Conservation (phyloP, 1,284 basidiomycete genomes). For the Xerocomus nothofagi region DNA sequence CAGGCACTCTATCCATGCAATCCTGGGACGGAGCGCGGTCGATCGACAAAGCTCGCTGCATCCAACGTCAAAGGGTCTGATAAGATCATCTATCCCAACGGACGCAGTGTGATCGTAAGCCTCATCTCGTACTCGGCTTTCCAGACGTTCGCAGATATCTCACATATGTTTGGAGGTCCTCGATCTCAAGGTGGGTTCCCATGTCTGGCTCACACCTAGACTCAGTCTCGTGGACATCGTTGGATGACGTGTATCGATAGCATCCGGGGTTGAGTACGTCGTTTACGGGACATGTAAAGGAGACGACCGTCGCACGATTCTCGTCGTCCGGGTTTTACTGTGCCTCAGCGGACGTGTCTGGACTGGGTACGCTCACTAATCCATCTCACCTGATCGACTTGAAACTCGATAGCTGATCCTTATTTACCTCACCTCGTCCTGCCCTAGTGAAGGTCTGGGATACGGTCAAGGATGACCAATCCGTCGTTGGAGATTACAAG, state of each 20-base stretch:
- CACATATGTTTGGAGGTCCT: slow-evolving; percentile 46
- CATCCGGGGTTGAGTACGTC: slow-evolving; percentile 56
- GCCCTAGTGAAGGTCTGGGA: slow-evolving; percentile 88
- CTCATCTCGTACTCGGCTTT: not conserved
- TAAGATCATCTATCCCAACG: slow-evolving; percentile 86
- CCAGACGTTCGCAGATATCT: not conserved
- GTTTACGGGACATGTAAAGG: slow-evolving; percentile 82
- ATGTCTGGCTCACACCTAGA: not conserved
- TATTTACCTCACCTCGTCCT: not conserved
- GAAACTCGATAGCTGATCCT: not conserved
- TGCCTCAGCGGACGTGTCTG: slow-evolving; percentile 82
- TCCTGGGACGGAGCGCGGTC: slow-evolving; percentile 72
- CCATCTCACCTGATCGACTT: not conserved
- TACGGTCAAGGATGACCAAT: slow-evolving; percentile 83
- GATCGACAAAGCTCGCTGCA: slow-evolving; percentile 80
- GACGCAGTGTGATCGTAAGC: slow-evolving; percentile 82
- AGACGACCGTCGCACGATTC: slow-evolving; percentile 86
- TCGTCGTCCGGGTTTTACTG: slow-evolving; percentile 96
- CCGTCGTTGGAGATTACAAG: slow-evolving; percentile 83
- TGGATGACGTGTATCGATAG: slow-evolving; percentile 27
- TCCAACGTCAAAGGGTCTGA: slow-evolving; percentile 56
- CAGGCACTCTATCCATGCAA: slow-evolving; percentile 67
- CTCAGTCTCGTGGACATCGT: not conserved
- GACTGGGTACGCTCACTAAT: slow-evolving; percentile 58
- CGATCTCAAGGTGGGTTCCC: slow-evolving; percentile 51